Evolutionary conservation across 1,284 basidiomycete genomes (phyloP).

Genomic region (Malassezia yamatoensis): DNA sequence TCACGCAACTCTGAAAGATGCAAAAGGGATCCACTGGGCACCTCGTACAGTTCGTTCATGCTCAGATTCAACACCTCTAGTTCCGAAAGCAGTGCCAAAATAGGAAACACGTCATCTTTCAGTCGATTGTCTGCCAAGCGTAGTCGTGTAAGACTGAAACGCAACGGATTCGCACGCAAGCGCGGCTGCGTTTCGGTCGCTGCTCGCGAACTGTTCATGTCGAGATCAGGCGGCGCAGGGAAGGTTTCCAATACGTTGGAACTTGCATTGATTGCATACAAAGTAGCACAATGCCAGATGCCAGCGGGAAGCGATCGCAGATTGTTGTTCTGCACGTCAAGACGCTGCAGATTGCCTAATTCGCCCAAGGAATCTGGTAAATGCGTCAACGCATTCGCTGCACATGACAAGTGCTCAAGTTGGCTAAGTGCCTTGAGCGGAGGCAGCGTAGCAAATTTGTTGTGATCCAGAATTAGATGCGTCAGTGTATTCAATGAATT

Average conservation of each 20-base stretch:
- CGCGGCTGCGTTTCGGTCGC: background rate
- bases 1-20: conserved; percentile 64
- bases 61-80: conserved; percentile 71
- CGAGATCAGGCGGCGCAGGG: conserved; percentile 54
- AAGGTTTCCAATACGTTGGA: conserved; percentile 74
- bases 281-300: conserved; percentile 73
- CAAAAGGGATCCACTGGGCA: conserved; percentile 61
- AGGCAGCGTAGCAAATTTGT: conserved; percentile 75
- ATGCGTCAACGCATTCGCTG: conserved; percentile 73
- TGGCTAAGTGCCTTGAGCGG: conserved; percentile 65
- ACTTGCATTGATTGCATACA: conserved; percentile 71
- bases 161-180: conserved; percentile 53
- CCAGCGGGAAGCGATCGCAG: conserved; percentile 64
- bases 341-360: conserved; percentile 63
- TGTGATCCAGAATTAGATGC: conserved; percentile 38
- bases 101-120: conserved; percentile 69
- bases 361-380: conserved; percentile 70
- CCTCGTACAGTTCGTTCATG: conserved; percentile 88
- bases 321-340: conserved; percentile 88
- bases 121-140: conserved; percentile 83
- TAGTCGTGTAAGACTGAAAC: conserved; percentile 63
- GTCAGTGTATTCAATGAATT: conserved; percentile 31
- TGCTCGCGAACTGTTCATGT: background rate
- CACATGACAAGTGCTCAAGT: conserved; percentile 69
- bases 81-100: conserved; percentile 58